phyloP scores from a whole-genome alignment of 2,329 filamentous ascomycete genomes.

The Falciphora oryzae region DNA sequence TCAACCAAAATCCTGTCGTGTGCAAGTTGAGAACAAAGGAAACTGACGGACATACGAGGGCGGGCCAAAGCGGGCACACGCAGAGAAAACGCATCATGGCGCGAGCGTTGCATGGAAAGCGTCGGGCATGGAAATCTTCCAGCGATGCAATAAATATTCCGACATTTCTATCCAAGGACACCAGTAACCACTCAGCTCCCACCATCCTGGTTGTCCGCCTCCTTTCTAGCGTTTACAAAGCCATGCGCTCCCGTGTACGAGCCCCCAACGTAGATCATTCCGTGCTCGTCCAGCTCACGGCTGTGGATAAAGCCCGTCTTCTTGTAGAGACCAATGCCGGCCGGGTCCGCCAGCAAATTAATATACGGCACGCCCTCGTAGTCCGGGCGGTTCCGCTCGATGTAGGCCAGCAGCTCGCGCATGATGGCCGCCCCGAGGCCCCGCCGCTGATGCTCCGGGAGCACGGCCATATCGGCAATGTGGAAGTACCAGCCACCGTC shows the following conservation, averaged over 20 bases:
- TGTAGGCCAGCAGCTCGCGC: conserved; percentile 33
- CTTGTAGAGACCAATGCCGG: conserved; percentile 37
- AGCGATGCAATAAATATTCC: background rate
- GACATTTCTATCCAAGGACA: background rate
- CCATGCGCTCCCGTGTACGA: conserved; percentile 1
- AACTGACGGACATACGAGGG: too few species aligned
- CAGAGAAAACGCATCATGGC: too few species aligned
- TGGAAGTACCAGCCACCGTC: conserved; percentile 47
- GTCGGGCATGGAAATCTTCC: background rate
- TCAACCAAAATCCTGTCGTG: background rate
- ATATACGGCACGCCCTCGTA: conserved; percentile 33
- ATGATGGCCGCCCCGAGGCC: conserved; percentile 41
- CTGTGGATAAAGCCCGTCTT: conserved; percentile 40
- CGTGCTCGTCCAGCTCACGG: conserved; percentile 26
- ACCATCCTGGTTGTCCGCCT: background rate
- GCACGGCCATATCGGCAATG: conserved; percentile 44
- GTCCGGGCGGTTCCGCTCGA: conserved; percentile 33
- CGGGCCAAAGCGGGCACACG: too few species aligned
- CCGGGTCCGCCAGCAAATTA: conserved; percentile 37
- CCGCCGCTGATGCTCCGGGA: conserved; percentile 40
- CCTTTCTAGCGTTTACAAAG: background rate
- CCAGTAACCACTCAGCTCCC: too few species aligned
- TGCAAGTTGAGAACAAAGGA: too few species aligned
- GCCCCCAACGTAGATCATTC: conserved; percentile 24
- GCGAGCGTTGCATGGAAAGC: background rate